Conservation (phyloP, 129 eudicot species). For the Centrapalus pauciflorus region DNA sequence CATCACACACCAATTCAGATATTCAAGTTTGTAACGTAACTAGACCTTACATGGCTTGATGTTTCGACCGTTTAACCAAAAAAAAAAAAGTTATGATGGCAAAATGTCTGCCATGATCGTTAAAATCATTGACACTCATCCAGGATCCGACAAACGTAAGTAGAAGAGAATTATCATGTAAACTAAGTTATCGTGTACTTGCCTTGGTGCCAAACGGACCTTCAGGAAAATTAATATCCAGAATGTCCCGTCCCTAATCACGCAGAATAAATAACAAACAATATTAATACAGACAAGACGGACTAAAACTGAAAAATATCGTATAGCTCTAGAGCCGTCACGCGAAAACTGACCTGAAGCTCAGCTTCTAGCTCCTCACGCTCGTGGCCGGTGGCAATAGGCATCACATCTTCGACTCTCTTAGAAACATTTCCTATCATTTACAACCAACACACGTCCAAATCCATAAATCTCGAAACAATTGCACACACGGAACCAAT, state of each 20-base stretch:
- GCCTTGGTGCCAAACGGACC: slow-evolving; percentile 56
- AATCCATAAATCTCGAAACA: neutral
- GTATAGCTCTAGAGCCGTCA: neutral
- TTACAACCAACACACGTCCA: neutral
- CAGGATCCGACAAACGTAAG: neutral
- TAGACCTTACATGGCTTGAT: neutral
- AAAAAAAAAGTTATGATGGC: neutral
- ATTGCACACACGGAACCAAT: neutral
- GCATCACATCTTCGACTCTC: slow-evolving; percentile 57
- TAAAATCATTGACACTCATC: slow-evolving; percentile 1
- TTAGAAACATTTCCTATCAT: slow-evolving; percentile 23
- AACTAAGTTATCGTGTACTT: slow-evolving; percentile 11
- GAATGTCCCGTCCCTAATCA: slow-evolving; percentile 40
- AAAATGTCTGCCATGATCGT: neutral
- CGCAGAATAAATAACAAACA: neutral
- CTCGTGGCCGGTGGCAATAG: slow-evolving; percentile 70
- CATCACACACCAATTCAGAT: neutral
- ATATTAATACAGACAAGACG: neutral
- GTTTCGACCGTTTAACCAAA: neutral
- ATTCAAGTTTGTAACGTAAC: neutral
- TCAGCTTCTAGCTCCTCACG: slow-evolving; percentile 77
- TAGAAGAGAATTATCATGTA: neutral
- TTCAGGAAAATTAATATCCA: slow-evolving; percentile 48
- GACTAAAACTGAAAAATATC: neutral
- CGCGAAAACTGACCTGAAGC: slow-evolving; percentile 36